phyloP scores from a whole-genome alignment of 352 stramenopile species.

The Thalassiosira livingstoniorum region DNA sequence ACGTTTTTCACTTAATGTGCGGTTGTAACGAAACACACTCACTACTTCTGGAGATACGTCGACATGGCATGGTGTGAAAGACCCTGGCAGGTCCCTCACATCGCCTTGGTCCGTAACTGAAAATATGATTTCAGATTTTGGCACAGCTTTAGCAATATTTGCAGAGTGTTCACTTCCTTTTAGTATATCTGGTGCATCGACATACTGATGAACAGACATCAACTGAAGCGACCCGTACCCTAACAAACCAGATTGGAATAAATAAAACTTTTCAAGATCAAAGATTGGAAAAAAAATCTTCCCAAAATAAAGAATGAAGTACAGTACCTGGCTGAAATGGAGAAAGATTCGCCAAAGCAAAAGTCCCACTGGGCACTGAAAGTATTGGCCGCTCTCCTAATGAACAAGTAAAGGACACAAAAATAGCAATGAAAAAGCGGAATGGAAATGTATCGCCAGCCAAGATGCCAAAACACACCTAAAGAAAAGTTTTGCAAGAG shows the following conservation, averaged over 20 bases:
- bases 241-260: background rate
- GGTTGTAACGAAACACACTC: background rate
- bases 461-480: slow-evolving; percentile 23
- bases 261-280: slow-evolving; percentile 1
- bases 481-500: slow-evolving; percentile 80
- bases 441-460: background rate
- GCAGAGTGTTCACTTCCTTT: slow-evolving; percentile 11
- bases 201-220: slow-evolving; percentile 77
- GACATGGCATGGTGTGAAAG: slow-evolving; percentile 32
- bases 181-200: slow-evolving; percentile 38
- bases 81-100: slow-evolving; percentile 50
- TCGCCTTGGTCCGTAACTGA: slow-evolving; percentile 66
- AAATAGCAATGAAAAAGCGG: background rate
- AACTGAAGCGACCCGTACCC: slow-evolving; percentile 82
- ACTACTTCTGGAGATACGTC: slow-evolving; percentile 77
- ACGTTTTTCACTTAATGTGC: background rate
- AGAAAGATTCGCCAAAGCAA: slow-evolving; percentile 81
- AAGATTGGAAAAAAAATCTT: slow-evolving; percentile 15
- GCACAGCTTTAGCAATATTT: slow-evolving; percentile 3
- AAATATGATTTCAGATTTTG: slow-evolving; percentile 58
- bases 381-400: slow-evolving; percentile 66
- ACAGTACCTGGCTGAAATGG: slow-evolving; percentile 69
- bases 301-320: background rate
- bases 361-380: slow-evolving; percentile 70
- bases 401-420: background rate